A percentile compares a stretch with the other conserved stretches of the same genome.
Evolutionary conservation across 2,329 filamentous ascomycete species (phyloP).

Genomic region (Penicillium sp.): DNA sequence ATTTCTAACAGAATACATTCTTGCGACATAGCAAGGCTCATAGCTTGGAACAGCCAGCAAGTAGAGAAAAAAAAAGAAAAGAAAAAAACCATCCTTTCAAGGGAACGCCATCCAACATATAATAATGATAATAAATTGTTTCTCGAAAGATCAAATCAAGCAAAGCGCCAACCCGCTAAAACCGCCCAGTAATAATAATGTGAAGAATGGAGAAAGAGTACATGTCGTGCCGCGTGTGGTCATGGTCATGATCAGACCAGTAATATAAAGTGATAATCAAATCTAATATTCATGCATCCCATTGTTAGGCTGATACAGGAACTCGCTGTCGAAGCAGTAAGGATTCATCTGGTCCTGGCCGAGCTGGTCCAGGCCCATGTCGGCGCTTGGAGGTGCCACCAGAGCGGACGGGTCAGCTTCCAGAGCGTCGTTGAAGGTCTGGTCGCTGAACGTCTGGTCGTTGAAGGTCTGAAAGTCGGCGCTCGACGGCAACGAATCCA

Average conservation of each 20-base stretch:
- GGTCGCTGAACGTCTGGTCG: too few relatives aligned
- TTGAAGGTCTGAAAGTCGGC: constrained; percentile 8
- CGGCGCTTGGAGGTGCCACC: constrained; percentile 7
- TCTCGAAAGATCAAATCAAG: background rate
- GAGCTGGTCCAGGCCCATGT: constrained; percentile 13
- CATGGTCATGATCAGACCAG: too few relatives aligned
- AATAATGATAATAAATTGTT: background rate
- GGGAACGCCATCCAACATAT: background rate
- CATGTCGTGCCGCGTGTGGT: constrained; percentile 7
- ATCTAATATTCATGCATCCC: constrained; percentile 3
- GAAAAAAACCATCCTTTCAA: background rate
- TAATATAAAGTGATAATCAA: background rate
- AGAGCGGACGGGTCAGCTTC: background rate
- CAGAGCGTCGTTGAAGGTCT: constrained; percentile 3
- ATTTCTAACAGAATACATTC: too few relatives aligned
- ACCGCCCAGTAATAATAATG: constrained; percentile 2
- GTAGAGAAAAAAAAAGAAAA: background rate
- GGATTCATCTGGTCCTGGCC: constrained; percentile 10
- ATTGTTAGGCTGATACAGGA: constrained; percentile 1
- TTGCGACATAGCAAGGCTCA: too few relatives aligned
- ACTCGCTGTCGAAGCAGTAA: constrained; percentile 14
- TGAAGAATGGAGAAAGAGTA: background rate
- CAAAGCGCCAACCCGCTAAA: background rate
- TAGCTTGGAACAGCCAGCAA: background rate
- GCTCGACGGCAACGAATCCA: constrained; percentile 3